A percentile compares a stretch with the other conserved stretches of the same genome.
Conservation (phyloP, 2,329 filamentous ascomycete species). For the Chaetothyriales sp. region DNA sequence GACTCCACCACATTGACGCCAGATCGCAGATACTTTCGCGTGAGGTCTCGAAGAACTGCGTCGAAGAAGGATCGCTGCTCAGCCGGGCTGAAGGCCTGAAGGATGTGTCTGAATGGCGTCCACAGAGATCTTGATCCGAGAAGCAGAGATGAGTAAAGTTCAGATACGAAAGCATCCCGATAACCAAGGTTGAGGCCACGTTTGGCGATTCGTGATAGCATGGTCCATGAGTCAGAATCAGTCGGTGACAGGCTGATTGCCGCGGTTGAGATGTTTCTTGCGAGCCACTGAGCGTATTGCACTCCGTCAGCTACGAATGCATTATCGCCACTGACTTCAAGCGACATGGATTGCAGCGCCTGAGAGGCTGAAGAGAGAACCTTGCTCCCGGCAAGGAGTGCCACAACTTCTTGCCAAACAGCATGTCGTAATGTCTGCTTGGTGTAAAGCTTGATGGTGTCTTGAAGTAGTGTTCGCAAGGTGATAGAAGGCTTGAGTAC, state of each 20-base stretch:
- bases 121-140: constrained; percentile 21
- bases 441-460: constrained; percentile 28
- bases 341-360: constrained; percentile 28
- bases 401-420: constrained; percentile 51
- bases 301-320: constrained; percentile 53
- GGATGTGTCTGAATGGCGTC: constrained; percentile 25
- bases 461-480: constrained; percentile 14
- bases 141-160: constrained; percentile 28
- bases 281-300: constrained; percentile 59
- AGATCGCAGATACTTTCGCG: constrained; percentile 26
- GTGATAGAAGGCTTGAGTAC: constrained; percentile 15
- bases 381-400: constrained; percentile 46
- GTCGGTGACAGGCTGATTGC: constrained; percentile 28
- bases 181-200: constrained; percentile 61
- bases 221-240: constrained; percentile 20
- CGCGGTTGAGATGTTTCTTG: constrained; percentile 43
- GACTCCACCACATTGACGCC: constrained; percentile 9
- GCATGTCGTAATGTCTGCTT: constrained; percentile 25
- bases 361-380: constrained; percentile 46
- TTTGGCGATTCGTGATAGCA: constrained; percentile 34
- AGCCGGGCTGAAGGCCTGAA: constrained; percentile 32
- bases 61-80: constrained; percentile 37
- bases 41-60: constrained; percentile 32
- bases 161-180: constrained; percentile 30
- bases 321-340: constrained; percentile 19